These are phyloP conservation scores for Eleusine coracana DNA, from an alignment of 176 grass and related monocot species.

Conservation along the genomic window DNA sequence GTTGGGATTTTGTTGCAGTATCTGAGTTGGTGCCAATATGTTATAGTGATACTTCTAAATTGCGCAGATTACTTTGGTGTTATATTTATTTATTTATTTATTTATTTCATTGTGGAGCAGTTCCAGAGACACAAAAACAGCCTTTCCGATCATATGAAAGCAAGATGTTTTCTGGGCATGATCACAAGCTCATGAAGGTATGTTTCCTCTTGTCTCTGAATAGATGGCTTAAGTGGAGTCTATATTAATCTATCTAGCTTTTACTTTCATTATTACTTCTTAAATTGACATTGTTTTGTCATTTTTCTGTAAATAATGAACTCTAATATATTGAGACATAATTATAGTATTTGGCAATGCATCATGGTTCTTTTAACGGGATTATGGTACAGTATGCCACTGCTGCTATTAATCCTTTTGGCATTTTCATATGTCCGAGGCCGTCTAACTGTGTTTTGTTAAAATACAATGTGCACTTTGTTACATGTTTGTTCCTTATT, in stretches of 20 bases:
- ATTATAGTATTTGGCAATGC: not conserved
- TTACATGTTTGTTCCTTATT: not conserved
- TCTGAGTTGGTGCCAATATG: not conserved
- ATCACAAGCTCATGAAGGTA: constrained; percentile 76
- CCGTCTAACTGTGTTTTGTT: not conserved
- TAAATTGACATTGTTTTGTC: not conserved
- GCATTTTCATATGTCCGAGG: not conserved
- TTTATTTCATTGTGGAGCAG: constrained; percentile 32
- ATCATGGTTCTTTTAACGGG: not conserved
- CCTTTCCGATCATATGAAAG: constrained; percentile 54
- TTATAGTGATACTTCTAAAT: constrained; percentile 6
- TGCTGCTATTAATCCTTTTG: not conserved
- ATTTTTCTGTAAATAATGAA: not conserved
- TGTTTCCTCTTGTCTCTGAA: not conserved
- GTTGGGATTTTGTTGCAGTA: not conserved
- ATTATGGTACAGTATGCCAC: not conserved
- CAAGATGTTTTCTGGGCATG: constrained; percentile 66
- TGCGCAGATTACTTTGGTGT: constrained; percentile 33
- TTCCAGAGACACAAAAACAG: constrained; percentile 60
- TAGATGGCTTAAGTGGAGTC: not conserved
- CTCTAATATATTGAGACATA: not conserved
- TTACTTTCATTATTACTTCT: not conserved
- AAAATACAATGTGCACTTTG: not conserved
- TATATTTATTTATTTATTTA: constrained; percentile 22
- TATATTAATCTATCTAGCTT: constrained; percentile 14